Conservation (phyloP, 352 stramenopile species). For the Hyaloperonospora arabidopsidis region DNA sequence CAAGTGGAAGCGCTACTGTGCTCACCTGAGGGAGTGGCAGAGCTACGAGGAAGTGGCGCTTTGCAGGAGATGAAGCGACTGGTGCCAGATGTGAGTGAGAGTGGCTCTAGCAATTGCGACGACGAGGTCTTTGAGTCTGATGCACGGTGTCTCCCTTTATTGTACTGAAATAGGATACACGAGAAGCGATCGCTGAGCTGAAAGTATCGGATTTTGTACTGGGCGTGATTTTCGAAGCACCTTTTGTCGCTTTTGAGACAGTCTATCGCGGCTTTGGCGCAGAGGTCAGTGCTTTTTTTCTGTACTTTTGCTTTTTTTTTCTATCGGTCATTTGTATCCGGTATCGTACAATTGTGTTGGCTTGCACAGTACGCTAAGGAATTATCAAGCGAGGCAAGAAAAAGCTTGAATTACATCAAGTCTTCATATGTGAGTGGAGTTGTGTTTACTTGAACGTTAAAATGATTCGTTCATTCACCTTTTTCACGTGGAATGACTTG, state of each 20-base stretch:
- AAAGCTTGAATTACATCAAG: constrained; percentile 73
- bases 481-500: background rate
- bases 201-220: constrained; percentile 76
- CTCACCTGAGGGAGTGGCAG: constrained; percentile 47
- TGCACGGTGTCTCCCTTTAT: background rate
- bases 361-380: constrained; percentile 68
- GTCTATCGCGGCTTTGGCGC: constrained; percentile 56
- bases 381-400: constrained; percentile 66
- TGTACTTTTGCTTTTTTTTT: background rate
- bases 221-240: constrained; percentile 69
- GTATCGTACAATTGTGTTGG: constrained; percentile 2
- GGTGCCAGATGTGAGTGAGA: constrained; percentile 41
- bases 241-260: constrained; percentile 53
- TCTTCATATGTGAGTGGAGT: constrained; percentile 52
- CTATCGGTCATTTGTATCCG: background rate
- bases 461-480: background rate
- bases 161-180: constrained; percentile 32
- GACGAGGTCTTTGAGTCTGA: constrained; percentile 1
- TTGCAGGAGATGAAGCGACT: constrained; percentile 59
- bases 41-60: constrained; percentile 42
- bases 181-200: constrained; percentile 65
- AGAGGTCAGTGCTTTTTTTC: constrained; percentile 33
- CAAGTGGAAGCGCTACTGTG: constrained; percentile 43
- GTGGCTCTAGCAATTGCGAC: background rate
- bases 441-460: background rate